Evolutionary conservation across 306 rosid species (phyloP).

Genomic region (Inga oerstediana): DNA sequence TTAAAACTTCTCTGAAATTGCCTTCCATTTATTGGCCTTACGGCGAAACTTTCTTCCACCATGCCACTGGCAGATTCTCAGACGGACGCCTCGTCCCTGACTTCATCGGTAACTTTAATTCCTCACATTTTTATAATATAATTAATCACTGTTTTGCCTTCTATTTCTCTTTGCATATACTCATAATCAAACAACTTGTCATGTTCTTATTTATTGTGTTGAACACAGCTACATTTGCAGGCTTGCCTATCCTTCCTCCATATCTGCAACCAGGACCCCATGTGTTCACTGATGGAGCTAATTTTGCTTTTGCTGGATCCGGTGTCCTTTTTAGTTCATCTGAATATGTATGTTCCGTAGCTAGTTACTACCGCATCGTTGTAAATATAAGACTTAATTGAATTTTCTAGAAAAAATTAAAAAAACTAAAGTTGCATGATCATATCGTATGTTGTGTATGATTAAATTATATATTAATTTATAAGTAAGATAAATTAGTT

Average conservation of each 20-base stretch:
- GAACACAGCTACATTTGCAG: conserved; percentile 2
- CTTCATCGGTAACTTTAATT: conserved; percentile 16
- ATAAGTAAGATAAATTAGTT: too few relatives aligned
- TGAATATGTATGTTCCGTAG: neutral
- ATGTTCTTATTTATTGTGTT: neutral
- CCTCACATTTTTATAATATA: neutral
- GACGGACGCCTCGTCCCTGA: conserved; percentile 21
- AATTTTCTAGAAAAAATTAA: too few relatives aligned
- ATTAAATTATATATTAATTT: too few relatives aligned
- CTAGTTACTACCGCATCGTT: too few relatives aligned
- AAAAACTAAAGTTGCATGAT: too few relatives aligned
- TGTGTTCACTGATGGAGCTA: conserved; percentile 32
- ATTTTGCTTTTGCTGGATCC: conserved; percentile 52
- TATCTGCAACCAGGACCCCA: conserved; percentile 36
- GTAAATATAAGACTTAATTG: too few relatives aligned
- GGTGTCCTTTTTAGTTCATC: conserved; percentile 16
- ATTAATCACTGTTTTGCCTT: neutral
- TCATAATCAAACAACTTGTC: neutral
- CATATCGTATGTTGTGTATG: too few relatives aligned
- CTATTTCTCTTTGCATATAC: neutral
- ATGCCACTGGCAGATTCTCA: conserved; percentile 11
- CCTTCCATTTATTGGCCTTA: neutral
- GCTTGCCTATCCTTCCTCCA: conserved; percentile 35
- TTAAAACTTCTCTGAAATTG: neutral
- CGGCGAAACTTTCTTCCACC: conserved; percentile 23